A percentile compares a stretch with the other conserved stretches of the same genome.
These are phyloP conservation scores for Aspergillus avenaceus DNA, from an alignment of 495 filamentous ascomycete genomes.

Conservation along the genomic window DNA sequence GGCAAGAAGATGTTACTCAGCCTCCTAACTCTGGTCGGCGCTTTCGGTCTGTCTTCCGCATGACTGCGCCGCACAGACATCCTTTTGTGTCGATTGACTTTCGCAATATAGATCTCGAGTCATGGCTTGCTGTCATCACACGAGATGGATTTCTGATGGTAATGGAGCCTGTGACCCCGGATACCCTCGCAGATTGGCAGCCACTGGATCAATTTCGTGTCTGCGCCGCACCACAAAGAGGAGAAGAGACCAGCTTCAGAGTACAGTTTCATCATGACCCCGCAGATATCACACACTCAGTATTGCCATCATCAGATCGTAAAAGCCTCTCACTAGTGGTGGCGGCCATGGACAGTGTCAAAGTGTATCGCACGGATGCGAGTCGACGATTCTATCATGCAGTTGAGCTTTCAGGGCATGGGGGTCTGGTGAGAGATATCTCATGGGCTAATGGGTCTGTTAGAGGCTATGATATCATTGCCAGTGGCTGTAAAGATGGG, in stretches of 20 bases:
- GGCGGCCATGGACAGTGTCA: constrained; percentile 74
- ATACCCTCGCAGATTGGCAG: constrained; percentile 72
- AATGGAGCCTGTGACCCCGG: constrained; percentile 83
- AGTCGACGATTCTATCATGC: constrained; percentile 70
- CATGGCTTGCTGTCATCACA: constrained; percentile 79
- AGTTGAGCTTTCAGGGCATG: constrained; percentile 65
- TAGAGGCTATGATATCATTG: constrained; percentile 82
- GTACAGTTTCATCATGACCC: constrained; percentile 83
- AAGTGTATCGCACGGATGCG: constrained; percentile 73
- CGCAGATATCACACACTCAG: constrained; percentile 68
- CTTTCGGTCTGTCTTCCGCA: constrained; percentile 62
- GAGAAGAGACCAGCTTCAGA: constrained; percentile 81
- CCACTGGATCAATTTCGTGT: constrained; percentile 66
- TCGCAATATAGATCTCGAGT: constrained; percentile 67
- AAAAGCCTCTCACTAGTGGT: constrained; percentile 76
- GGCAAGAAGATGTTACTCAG: constrained; percentile 81
- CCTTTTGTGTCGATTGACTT: constrained; percentile 77
- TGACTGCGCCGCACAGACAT: constrained; percentile 52
- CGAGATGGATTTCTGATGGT: constrained; percentile 75
- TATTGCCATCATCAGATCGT: constrained; percentile 69
- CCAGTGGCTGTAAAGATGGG: constrained; percentile 89
- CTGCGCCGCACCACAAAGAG: constrained; percentile 55
- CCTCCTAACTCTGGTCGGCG: constrained; percentile 66
- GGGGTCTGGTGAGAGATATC: constrained; percentile 79
- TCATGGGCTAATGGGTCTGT: constrained; percentile 89